Percentiles rank a stretch among this genome's conserved stretches.
These are phyloP conservation scores for Acacia crassicarpa DNA, from an alignment of 306 rosid species.

Conservation along the genomic window DNA sequence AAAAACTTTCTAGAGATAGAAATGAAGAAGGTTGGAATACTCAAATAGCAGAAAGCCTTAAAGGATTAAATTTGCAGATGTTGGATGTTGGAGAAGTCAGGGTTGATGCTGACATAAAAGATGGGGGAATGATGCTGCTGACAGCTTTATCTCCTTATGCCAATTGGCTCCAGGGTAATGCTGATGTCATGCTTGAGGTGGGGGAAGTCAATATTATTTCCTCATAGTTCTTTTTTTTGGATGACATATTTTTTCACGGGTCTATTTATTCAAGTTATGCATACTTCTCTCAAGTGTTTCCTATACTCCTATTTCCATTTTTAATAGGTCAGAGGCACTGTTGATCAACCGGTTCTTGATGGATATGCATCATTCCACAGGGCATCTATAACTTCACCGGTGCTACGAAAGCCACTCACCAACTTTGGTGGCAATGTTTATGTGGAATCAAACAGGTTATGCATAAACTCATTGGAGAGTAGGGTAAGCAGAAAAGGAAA, in stretches of 20 bases:
- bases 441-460: constrained; percentile 89
- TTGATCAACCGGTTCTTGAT: constrained; percentile 83
- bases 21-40: constrained; percentile 91
- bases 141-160: constrained; percentile 92
- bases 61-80: constrained; percentile 89
- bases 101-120: constrained; percentile 93
- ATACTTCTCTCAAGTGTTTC: constrained; percentile 23
- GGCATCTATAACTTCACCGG: constrained; percentile 92
- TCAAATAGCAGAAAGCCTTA: constrained; percentile 86
- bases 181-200: constrained; percentile 87
- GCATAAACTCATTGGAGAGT: constrained; percentile 86
- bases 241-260: not conserved
- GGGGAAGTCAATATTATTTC: constrained; percentile 35
- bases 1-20: constrained; percentile 76
- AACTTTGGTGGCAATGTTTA: constrained; percentile 85
- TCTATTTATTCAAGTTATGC: constrained; percentile 15
- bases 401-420: constrained; percentile 82
- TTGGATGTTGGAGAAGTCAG: constrained; percentile 95
- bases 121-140: constrained; percentile 93
- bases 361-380: constrained; percentile 91
- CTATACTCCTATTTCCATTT: constrained; percentile 37
- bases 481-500: constrained; percentile 93
- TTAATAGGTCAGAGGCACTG: constrained; percentile 85
- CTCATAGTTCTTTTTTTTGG: not conserved
- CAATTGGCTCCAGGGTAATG: constrained; percentile 95